Evolutionary conservation across 768 basidiomycete genomes (phyloP), one percentile per base, ranked within the genome.

Genomic region (Sporobolomyces roseus): DNA sequence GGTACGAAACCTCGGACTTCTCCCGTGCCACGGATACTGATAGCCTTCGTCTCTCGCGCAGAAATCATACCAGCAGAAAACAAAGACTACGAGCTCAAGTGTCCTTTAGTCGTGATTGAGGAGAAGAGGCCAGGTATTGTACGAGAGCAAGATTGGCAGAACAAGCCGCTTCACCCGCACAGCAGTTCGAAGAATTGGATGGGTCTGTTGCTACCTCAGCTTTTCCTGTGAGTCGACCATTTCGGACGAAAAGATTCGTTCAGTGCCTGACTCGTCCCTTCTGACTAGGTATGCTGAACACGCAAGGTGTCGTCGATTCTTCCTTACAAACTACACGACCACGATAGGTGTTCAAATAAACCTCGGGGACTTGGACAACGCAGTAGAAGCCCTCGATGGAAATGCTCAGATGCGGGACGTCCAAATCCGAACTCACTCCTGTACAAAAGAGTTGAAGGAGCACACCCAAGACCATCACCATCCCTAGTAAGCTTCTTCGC

Each of bases 51-150:
- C 30, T 14, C 27, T 16, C 25, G 25, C 30, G 33, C 53, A n/a
- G 53, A 35, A 13, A 54, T n/a, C 10, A 16, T 35, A 8, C 33
- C 33, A 35, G 32, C 53, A 4, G 32, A 5, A 30, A 23, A 21
- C 8, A 19, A 33, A 54, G 53, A 36, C 16, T 54, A 54, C 53
- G 33, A 35, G 10, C n/a, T 54, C 4, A 5, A 35, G 10, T 30
- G 33, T 16, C 53, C 53, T 4, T 33, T 54, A 16, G 29, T 14
- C 23, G n/a, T 54, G 19, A 35, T 54, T 33, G 53, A 54, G 23
- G 53, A 54, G 23, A 54, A 54, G n/a, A 33, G 53, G n/a, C 55
- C 55, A 4, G 55, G 55, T 19, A 56, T 56, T 36, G 36, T 56
- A 14, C 38, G 41, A 16, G 56, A 45, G 23, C 4, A 43, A 32